Evolutionary conservation across 192 early-diverging fungal genomes (phyloP).

Genomic region (Coemansia javaensis): DNA sequence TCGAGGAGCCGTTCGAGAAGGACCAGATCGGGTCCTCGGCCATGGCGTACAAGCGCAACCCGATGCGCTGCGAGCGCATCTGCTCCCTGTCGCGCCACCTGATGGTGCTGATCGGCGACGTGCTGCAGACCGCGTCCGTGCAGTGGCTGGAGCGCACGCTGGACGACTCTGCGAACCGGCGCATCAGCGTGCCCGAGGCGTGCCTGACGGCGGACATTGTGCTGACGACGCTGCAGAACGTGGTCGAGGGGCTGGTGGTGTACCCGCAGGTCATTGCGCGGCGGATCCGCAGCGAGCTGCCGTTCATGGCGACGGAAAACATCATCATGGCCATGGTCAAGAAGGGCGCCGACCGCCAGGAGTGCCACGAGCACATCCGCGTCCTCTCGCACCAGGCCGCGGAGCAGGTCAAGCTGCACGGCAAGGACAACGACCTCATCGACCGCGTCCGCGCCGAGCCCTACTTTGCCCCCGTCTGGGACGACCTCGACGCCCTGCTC

Average conservation of each 20-base stretch:
- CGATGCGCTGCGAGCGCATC: slow-evolving; percentile 96
- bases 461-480: slow-evolving; percentile 87
- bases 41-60: slow-evolving; percentile 99
- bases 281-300: slow-evolving; percentile 88
- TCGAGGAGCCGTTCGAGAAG: slow-evolving; percentile 99
- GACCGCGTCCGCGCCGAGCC: slow-evolving; percentile 72
- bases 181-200: slow-evolving; percentile 92
- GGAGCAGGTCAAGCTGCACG: slow-evolving; percentile 82
- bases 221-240: slow-evolving; percentile 91
- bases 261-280: slow-evolving; percentile 92
- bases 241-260: slow-evolving; percentile 94
- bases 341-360: slow-evolving; percentile 91
- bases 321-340: slow-evolving; percentile 99
- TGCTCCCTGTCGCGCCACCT: slow-evolving; percentile 94
- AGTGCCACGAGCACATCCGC: slow-evolving; percentile 95
- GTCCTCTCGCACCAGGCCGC: slow-evolving; percentile 93
- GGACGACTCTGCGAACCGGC: slow-evolving; percentile 95
- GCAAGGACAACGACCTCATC: slow-evolving; percentile 93
- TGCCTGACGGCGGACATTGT: slow-evolving; percentile 97
- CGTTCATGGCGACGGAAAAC: slow-evolving; percentile 99
- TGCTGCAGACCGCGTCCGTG: slow-evolving; percentile 81
- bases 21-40: slow-evolving; percentile 98
- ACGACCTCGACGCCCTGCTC: slow-evolving; percentile 69
- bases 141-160: slow-evolving; percentile 98
- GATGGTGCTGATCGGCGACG: slow-evolving; percentile 83